These are phyloP conservation scores for Seminavis robusta DNA, from an alignment of 108 stramenopile genomes.

Conservation along the genomic window DNA sequence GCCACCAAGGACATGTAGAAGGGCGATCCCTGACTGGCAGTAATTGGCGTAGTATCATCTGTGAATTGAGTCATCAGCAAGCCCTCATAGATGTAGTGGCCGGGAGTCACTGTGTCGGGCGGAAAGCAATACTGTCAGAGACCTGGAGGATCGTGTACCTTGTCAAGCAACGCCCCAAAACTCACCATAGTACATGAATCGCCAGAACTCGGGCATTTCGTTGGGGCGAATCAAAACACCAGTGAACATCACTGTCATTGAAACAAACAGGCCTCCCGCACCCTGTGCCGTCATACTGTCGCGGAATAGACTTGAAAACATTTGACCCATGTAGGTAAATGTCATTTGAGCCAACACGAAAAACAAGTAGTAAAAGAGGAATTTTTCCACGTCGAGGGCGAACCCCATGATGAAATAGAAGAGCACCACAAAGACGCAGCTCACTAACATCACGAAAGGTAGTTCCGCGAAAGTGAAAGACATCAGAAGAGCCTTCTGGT, in stretches of 20 bases:
- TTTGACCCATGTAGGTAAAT: constrained; percentile 40
- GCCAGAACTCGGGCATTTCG: constrained; percentile 46
- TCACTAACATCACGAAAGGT: constrained; percentile 42
- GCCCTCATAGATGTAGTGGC: constrained; percentile 59
- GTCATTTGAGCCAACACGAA: constrained; percentile 11
- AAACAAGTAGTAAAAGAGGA: constrained; percentile 21
- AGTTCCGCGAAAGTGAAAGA: constrained; percentile 52
- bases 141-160: not conserved
- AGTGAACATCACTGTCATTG: constrained; percentile 46
- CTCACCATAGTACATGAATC: constrained; percentile 7
- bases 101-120: constrained; percentile 7
- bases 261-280: constrained; percentile 41
- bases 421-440: constrained; percentile 32
- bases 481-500: constrained; percentile 22
- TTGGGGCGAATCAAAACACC: constrained; percentile 62
- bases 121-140: constrained; percentile 68
- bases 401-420: constrained; percentile 57
- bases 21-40: constrained; percentile 33
- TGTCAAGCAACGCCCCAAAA: not conserved
- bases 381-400: constrained; percentile 33
- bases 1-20: constrained; percentile 45
- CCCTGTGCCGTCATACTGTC: constrained; percentile 54
- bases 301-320: constrained; percentile 46
- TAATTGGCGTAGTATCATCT: constrained; percentile 50
- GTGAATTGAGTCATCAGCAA: constrained; percentile 46